Conservation (phyloP, 768 basidiomycete species). For the Amanita inopinata region DNA sequence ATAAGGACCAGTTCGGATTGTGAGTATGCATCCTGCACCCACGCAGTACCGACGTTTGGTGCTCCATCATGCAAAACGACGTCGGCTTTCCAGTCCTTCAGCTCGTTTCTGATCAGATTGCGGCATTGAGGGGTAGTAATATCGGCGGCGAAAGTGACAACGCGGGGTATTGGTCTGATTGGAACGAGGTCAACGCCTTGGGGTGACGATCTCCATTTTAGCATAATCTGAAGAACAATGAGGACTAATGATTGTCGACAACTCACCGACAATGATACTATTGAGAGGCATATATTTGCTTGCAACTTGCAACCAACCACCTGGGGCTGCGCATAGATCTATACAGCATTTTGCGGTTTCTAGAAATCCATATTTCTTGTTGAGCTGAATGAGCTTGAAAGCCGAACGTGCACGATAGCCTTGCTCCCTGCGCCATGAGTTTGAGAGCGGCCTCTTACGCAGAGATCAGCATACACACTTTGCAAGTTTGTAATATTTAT, state of each 20-base stretch:
- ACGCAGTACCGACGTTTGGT: slow-evolving; percentile 97
- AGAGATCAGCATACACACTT: slow-evolving; percentile 39
- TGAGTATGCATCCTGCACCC: slow-evolving; percentile 97
- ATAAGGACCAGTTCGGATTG: slow-evolving; percentile 96
- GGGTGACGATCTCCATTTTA: slow-evolving; percentile 11
- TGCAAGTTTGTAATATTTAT: slow-evolving; percentile 96
- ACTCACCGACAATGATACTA: slow-evolving; percentile 81
- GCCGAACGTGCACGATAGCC: slow-evolving; percentile 99
- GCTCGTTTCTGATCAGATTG: slow-evolving; percentile 70
- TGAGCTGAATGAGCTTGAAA: slow-evolving; percentile 97
- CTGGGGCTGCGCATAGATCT: slow-evolving; percentile 97
- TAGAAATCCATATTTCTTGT: slow-evolving; percentile 94
- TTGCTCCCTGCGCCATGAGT: slow-evolving; percentile 64
- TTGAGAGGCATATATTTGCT: slow-evolving; percentile 95
- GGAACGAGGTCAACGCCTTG: slow-evolving; percentile 91
- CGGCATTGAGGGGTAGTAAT: slow-evolving; percentile 92
- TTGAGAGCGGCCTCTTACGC: slow-evolving; percentile 7
- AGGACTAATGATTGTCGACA: slow-evolving; percentile 2
- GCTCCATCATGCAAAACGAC: slow-evolving; percentile 98
- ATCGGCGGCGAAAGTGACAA: slow-evolving; percentile 86
- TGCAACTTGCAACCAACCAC: slow-evolving; percentile 98
- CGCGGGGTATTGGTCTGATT: slow-evolving; percentile 91
- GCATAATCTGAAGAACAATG: too few species aligned
- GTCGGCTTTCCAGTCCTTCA: slow-evolving; percentile 99
- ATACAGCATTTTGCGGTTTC: slow-evolving; percentile 87